These are phyloP conservation scores for Sugiyamaella pinicola DNA, from an alignment of 1,139 yeast species.

Conservation along the genomic window DNA sequence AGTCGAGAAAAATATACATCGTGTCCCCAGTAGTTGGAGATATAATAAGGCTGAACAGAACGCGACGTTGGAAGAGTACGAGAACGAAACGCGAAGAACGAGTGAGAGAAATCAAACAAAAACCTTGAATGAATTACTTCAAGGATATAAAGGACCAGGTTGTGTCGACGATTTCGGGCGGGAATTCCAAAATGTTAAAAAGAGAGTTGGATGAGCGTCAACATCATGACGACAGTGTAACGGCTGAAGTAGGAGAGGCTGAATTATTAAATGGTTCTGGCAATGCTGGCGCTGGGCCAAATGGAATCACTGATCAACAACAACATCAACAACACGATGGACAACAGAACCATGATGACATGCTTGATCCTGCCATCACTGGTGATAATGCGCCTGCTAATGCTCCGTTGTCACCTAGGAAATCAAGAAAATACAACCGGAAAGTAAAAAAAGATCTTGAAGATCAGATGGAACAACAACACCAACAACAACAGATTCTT, in stretches of 20 bases:
- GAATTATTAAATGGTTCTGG: conserved; percentile 9
- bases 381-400: conserved; percentile 9
- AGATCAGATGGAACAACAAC: not conserved
- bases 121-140: conserved; percentile 4
- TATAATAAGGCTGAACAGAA: conserved; percentile 10
- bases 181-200: conserved; percentile 5
- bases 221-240: not conserved
- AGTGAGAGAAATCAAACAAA: not conserved
- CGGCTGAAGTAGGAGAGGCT: conserved; percentile 13
- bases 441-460: conserved; percentile 7
- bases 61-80: not conserved
- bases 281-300: not conserved
- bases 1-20: not conserved
- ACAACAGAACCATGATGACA: conserved; percentile 3
- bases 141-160: conserved; percentile 11
- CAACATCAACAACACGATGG: not conserved
- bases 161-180: conserved; percentile 4
- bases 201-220: not conserved
- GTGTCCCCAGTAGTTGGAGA: not conserved
- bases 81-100: too few species aligned
- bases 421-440: not conserved
- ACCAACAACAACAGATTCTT: conserved; percentile 1
- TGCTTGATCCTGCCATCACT: conserved; percentile 15
- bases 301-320: not conserved
- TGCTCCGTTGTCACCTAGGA: conserved; percentile 10